Percentiles rank a stretch among this genome's conserved stretches.
Evolutionary conservation across 192 early-diverging fungal species (phyloP).

Genomic region (Mortierella alpina): DNA sequence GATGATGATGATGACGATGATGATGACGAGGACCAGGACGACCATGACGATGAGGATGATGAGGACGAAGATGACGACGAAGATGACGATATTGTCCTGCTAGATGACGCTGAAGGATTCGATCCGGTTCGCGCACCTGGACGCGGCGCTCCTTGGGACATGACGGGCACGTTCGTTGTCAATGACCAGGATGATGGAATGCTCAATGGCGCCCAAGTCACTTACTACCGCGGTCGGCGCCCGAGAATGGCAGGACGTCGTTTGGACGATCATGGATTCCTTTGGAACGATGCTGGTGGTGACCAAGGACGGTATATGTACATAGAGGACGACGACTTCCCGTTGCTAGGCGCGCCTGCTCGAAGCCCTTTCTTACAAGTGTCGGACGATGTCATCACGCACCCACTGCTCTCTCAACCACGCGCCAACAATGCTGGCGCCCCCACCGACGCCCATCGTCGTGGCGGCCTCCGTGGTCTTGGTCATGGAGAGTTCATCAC

Average conservation of each 20-base stretch:
- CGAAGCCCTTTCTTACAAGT: conserved; percentile 43
- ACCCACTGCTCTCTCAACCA: conserved; percentile 74
- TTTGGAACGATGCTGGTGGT: conserved; percentile 35
- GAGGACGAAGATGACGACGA: conserved; percentile 60
- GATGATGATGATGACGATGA: conserved; percentile 64
- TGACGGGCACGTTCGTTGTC: conserved; percentile 46
- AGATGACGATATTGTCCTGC: conserved; percentile 39
- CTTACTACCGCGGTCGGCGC: conserved; percentile 57
- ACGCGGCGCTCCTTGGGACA: conserved; percentile 50
- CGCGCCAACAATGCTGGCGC: conserved; percentile 16
- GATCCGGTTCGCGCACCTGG: conserved; percentile 40
- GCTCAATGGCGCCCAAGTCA: conserved; percentile 40
- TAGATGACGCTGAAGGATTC: conserved; percentile 53
- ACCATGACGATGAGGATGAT: conserved; percentile 63
- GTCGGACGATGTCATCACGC: conserved; percentile 70
- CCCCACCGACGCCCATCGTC: conserved; percentile 18
- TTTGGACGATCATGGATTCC: conserved; percentile 50
- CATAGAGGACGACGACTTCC: conserved; percentile 47
- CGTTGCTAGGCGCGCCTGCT: conserved; percentile 47
- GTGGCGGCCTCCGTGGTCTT: conserved; percentile 43
- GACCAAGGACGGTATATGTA: conserved; percentile 51
- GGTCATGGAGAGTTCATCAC: conserved; percentile 66
- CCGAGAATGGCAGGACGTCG: conserved; percentile 47
- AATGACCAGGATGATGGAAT: conserved; percentile 45
- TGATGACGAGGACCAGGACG: conserved; percentile 56